Conservation (phyloP, 495 filamentous ascomycete species). For the Lasiosphaeris hirsuta region DNA sequence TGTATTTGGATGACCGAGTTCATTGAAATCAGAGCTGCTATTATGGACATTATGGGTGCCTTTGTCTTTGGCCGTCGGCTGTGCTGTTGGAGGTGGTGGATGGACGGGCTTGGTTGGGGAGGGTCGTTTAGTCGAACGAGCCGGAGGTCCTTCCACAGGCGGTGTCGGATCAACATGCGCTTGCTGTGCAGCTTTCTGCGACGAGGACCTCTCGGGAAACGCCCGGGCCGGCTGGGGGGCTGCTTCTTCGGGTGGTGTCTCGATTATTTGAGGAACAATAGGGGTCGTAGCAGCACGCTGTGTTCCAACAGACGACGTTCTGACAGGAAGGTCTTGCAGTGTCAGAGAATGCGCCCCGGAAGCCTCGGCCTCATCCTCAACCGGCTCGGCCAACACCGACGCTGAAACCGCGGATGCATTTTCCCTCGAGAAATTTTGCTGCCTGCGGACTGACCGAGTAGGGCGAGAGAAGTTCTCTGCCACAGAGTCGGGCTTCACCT, state of each 20-base stretch:
- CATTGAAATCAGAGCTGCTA: constrained; percentile 49
- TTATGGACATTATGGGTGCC: constrained; percentile 4
- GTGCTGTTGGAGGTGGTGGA: constrained; percentile 8
- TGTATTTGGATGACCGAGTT: constrained; percentile 61
- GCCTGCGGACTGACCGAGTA: constrained; percentile 41
- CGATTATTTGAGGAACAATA: constrained; percentile 61
- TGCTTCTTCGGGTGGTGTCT: constrained; percentile 58
- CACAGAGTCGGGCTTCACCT: constrained; percentile 76
- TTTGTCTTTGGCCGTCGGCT: constrained; percentile 20
- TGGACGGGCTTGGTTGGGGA: constrained; percentile 32
- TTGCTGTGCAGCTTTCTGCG: constrained; percentile 45
- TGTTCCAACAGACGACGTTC: constrained; percentile 22
- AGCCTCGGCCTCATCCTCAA: constrained; percentile 17
- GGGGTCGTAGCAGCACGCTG: constrained; percentile 29
- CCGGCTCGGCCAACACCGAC: constrained; percentile 6
- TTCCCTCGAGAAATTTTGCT: constrained; percentile 41
- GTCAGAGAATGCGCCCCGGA: constrained; percentile 19
- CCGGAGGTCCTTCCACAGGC: constrained; percentile 40
- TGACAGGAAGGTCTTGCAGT: constrained; percentile 21
- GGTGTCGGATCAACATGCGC: constrained; percentile 21
- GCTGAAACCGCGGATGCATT: neutral
- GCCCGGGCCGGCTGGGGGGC: constrained; percentile 30
- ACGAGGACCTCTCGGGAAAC: constrained; percentile 53
- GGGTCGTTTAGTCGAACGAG: constrained; percentile 48
- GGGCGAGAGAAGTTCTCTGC: constrained; percentile 56